Evolutionary conservation across 768 basidiomycete genomes (phyloP), one percentile per base, ranked within the genome.

Genomic region (Pleurotus djamor): DNA sequence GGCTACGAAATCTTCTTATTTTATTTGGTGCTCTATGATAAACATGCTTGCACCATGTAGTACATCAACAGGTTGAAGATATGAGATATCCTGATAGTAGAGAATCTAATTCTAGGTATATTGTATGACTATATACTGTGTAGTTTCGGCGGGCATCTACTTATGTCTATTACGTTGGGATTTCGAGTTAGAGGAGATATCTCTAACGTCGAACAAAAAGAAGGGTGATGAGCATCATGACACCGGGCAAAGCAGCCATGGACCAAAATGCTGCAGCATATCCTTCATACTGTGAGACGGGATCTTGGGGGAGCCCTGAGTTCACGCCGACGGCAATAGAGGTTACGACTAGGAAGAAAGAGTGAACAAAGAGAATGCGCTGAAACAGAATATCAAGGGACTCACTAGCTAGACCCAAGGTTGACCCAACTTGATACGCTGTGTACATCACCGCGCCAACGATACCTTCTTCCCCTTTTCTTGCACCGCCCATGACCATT

Each of bases 391-490:
- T 34, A 37, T 7, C 50, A 17, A 2, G 43, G 16, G 10, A 54
- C 60, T 60, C 48, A 60, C 60, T 50, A 17, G 61, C 52, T 6
- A 61, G 43, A 5, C 60, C 60, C 3, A 61, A 28, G 14, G 60
- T 61, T 37, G 58, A 51, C 8, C 59, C 59, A 10, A 63, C 37
- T 33, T 60, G 59, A 37, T 55, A 61, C 7, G 59, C 51, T 9
- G 61, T 60, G 21, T 60, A 63, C 61, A 60, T 63, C 28, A 50
- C 49, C n/a, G 61, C 61, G 9, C 61, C 55, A 16, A 63, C 60
- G 12, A 63, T 60, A 21, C 61, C 61, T 34, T 60, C 61, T 50
- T 61, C 59, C 1, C 59, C 61, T 17, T 49, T 48, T 54, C 52
- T 49, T 17, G 59, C 52, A 43, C 59, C 54, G 4, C 45, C 61